Conservation (phyloP, 441 rosid species). For the Populus trichocarpa region DNA sequence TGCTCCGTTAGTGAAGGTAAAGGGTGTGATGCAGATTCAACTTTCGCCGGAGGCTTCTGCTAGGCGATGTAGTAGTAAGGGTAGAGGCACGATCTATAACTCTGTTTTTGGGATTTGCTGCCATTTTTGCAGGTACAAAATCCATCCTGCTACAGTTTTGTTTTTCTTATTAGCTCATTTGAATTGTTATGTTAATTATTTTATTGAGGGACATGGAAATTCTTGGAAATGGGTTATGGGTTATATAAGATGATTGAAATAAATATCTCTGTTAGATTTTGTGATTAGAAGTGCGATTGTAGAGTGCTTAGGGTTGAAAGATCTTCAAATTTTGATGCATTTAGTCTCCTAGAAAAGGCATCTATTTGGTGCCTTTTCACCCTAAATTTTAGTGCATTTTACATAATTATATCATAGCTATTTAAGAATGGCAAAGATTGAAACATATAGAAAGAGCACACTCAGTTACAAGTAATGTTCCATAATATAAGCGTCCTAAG, state of each 20-base stretch:
- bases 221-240: not conserved
- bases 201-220: not conserved
- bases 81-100: slow-evolving; percentile 35
- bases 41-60: slow-evolving; percentile 36
- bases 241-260: not conserved
- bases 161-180: not conserved
- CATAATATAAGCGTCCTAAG: not conserved
- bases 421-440: not conserved
- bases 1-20: slow-evolving; percentile 25
- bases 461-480: not conserved
- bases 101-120: slow-evolving; percentile 43
- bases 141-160: not conserved
- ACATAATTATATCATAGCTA: not conserved
- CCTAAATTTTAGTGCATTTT: not conserved
- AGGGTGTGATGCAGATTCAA: slow-evolving; percentile 6
- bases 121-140: slow-evolving; percentile 46
- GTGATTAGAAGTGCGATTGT: not conserved
- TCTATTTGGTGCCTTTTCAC: not conserved
- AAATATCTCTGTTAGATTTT: not conserved
- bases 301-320: not conserved
- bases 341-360: not conserved
- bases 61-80: slow-evolving; percentile 35
- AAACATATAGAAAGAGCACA: not conserved
- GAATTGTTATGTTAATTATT: not conserved
- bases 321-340: not conserved